A percentile compares a stretch with the other conserved stretches of the same genome.
Conservation (phyloP, 1,284 basidiomycete genomes). For the Coriolopsis trogii region DNA sequence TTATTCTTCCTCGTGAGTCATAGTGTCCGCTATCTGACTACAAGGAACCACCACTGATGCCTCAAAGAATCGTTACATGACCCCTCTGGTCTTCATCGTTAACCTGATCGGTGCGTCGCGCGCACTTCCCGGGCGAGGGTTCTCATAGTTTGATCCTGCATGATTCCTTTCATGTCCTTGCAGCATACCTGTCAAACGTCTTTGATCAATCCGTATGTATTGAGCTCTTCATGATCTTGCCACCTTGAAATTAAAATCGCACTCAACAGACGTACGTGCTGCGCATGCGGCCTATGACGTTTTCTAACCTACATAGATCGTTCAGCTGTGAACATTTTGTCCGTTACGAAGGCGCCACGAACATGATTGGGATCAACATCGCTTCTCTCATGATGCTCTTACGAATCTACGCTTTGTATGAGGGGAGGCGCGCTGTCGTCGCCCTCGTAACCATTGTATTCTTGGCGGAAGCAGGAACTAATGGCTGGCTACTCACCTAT, state of each 20-base stretch:
- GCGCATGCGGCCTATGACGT: background rate
- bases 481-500: slow-evolving; percentile 48
- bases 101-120: slow-evolving; percentile 47
- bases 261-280: slow-evolving; percentile 24
- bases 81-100: slow-evolving; percentile 51
- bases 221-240: no score
- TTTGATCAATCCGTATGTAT: slow-evolving; percentile 44
- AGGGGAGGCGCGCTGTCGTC: slow-evolving; percentile 38
- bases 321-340: slow-evolving; percentile 50
- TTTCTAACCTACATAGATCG: background rate
- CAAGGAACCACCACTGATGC: no score
- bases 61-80: slow-evolving; percentile 50
- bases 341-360: slow-evolving; percentile 52
- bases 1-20: slow-evolving; percentile 47
- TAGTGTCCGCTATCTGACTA: background rate
- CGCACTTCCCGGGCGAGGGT: no score
- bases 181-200: slow-evolving; percentile 47
- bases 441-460: slow-evolving; percentile 40
- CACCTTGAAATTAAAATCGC: no score
- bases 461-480: slow-evolving; percentile 44
- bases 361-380: slow-evolving; percentile 49
- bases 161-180: no score
- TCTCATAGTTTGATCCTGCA: no score
- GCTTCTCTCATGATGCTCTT: slow-evolving; percentile 60
- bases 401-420: slow-evolving; percentile 52